Evolutionary conservation across 2,329 filamentous ascomycete species (phyloP), one percentile per base, ranked within the genome.

Genomic region (Scedosporium boydii): DNA sequence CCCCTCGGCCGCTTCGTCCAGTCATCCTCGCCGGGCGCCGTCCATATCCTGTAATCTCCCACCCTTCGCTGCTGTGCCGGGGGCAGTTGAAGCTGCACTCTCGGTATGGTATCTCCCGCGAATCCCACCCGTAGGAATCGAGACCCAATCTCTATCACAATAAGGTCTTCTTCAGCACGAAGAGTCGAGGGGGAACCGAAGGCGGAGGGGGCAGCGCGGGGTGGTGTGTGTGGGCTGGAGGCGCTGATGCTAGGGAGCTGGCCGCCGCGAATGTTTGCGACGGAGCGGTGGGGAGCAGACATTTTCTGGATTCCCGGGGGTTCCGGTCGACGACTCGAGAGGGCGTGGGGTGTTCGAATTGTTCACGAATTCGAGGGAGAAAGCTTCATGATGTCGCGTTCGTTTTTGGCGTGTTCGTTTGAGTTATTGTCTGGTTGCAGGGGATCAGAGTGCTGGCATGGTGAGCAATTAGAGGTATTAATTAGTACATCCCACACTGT

Each of bases 131-230:
- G 86, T 27, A 98, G 74, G 73, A 86, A 88, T 23, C 93, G 85
- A 9, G 90, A 84, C 1, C 92, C 93, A 42, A 98, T 73, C 72
- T 98, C 92, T 60, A 97, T 79, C 51, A 99, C 82, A 4, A 96
- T 75, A 6, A 88, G 80, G 67, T 97, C 95, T 70, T 99, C 95
- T 69, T 96, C 92, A 69, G 87, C 77, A 69, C 87, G 80, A 67
- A 89, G 73, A 69, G 85, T 75, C 64, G 85, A 82, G 66, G 85
- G 78, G 56, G 83, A 83, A 67, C 85, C 80, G 70, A 86, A 84
- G 38, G 79, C 73, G 58, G 84, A 76, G 38, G 86, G 71, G 68
- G 84, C 74, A 69, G 77, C 72, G 65, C 83, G 77, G 66, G 81
- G 72, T 62, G 85, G 87, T 53, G 38, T 59, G 67, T 85, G 84